A percentile compares a stretch with the other conserved stretches of the same genome.
Evolutionary conservation across 176 grass and related monocot genomes (phyloP).

Genomic region (Miscanthus lutarioriparius): DNA sequence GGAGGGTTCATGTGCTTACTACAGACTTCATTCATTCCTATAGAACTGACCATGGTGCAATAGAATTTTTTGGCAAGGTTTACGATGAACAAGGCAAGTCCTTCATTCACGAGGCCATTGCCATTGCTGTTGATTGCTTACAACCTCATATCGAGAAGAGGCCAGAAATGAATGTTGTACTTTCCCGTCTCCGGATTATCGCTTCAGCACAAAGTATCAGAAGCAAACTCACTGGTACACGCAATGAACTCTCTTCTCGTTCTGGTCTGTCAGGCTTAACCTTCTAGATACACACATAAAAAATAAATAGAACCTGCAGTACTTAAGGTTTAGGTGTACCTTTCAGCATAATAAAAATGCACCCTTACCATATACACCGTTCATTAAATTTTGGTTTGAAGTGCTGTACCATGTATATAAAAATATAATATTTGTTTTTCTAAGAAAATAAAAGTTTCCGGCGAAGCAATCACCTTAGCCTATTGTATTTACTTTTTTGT

Average conservation of each 20-base stretch:
- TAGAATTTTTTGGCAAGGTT: neutral
- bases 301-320: neutral
- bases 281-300: neutral
- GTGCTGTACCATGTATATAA: neutral
- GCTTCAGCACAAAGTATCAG: neutral
- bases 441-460: no score
- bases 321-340: neutral
- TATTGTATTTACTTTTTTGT: neutral
- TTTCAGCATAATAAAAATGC: neutral
- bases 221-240: neutral
- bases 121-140: conserved; percentile 5
- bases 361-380: neutral
- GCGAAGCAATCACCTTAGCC: neutral
- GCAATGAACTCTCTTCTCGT: no score
- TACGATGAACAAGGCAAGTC: neutral
- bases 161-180: neutral
- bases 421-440: neutral
- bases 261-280: neutral
- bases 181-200: neutral
- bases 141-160: neutral
- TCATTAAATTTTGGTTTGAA: neutral
- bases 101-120: neutral
- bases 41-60: neutral
- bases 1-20: neutral
- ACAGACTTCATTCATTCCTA: neutral